phyloP scores from a whole-genome alignment of 345 rosid genomes.

The Draba incana region DNA sequence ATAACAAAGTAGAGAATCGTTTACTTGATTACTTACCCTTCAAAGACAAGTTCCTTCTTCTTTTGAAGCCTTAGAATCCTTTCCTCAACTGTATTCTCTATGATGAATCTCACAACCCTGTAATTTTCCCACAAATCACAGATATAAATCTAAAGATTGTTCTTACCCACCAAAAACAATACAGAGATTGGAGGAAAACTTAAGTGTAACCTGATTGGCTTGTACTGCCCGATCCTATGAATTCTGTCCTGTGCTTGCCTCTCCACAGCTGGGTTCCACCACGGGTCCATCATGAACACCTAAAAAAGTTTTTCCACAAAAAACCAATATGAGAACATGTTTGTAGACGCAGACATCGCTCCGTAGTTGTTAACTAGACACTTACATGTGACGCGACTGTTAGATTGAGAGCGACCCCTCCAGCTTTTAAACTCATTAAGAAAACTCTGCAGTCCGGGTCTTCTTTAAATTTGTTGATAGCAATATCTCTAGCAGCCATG shows the following conservation, averaged over 20 bases:
- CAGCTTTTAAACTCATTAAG: constrained; percentile 93
- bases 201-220: constrained; percentile 79
- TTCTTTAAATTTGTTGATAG: constrained; percentile 79
- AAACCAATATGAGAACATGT: constrained; percentile 7
- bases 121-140: constrained; percentile 23
- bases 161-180: constrained; percentile 9
- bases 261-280: constrained; percentile 99
- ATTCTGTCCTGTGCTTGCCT: constrained; percentile 97
- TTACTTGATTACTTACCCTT: constrained; percentile 60
- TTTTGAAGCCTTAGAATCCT: constrained; percentile 89
- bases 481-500: constrained; percentile 74
- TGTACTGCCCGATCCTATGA: constrained; percentile 95
- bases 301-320: constrained; percentile 28
- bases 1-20: not conserved
- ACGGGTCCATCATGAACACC: constrained; percentile 99
- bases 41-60: constrained; percentile 94
- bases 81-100: constrained; percentile 94
- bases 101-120: constrained; percentile 85
- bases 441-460: constrained; percentile 92
- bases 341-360: not conserved
- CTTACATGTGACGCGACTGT: constrained; percentile 97
- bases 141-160: not conserved
- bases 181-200: constrained; percentile 2
- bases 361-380: constrained; percentile 28
- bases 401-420: constrained; percentile 93